phyloP scores from a whole-genome alignment of 495 filamentous ascomycete genomes.

The Neurospora hispaniola region DNA sequence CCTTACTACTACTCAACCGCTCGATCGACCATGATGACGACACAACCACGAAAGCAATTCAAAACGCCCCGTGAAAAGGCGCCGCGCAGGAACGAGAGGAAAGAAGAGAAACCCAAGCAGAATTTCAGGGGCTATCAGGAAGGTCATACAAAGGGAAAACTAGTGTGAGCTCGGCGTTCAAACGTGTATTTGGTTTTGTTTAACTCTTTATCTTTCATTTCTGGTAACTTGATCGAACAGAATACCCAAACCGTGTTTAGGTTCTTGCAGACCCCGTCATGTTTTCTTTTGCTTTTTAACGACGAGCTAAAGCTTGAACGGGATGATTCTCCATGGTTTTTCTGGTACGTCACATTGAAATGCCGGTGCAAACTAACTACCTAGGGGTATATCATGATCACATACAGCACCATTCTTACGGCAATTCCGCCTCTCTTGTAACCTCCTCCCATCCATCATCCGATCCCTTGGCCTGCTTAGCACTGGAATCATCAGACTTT shows the following conservation, averaged over 20 bases:
- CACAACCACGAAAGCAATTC: background rate
- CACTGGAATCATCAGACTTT: slow-evolving; percentile 18
- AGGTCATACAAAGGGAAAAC: background rate
- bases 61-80: background rate
- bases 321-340: background rate
- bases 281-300: background rate
- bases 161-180: background rate
- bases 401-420: background rate
- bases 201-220: background rate
- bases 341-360: background rate
- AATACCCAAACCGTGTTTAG: background rate
- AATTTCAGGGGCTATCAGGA: background rate
- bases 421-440: slow-evolving; percentile 1
- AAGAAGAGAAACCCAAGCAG: background rate
- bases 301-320: background rate
- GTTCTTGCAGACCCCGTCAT: background rate
- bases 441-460: slow-evolving; percentile 17
- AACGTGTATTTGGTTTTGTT: slow-evolving; percentile 1
- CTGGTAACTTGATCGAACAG: background rate
- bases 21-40: background rate
- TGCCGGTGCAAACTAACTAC: background rate
- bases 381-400: background rate
- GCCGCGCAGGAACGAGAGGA: background rate
- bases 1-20: background rate
- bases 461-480: slow-evolving; percentile 5